These are phyloP conservation scores for Hypomyces perniciosus DNA, from an alignment of 2,329 filamentous ascomycete species.

Conservation along the genomic window DNA sequence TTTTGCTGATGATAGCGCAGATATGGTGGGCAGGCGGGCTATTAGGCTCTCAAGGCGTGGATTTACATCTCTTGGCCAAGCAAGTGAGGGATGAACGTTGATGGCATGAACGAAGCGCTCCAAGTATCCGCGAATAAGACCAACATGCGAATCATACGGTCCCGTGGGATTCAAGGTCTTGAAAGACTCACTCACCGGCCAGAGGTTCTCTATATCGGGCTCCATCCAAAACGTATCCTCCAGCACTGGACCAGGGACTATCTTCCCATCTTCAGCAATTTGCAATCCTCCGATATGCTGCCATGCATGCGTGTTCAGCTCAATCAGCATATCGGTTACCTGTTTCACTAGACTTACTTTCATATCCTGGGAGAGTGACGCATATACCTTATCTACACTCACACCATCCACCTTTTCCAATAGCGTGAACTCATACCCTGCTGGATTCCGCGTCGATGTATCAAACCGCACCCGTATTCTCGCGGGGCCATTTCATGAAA, in stretches of 20 bases:
- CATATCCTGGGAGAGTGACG: conserved; percentile 14
- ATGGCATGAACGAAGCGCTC: conserved; percentile 24
- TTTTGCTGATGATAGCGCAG: conserved; percentile 6
- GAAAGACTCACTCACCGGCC: conserved; percentile 18
- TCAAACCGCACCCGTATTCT: conserved; percentile 25
- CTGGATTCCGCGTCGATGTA: conserved; percentile 24
- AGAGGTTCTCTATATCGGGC: conserved; percentile 25
- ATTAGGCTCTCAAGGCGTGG: conserved; percentile 24
- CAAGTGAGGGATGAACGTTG: conserved; percentile 20
- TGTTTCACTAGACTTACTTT: conserved; percentile 22
- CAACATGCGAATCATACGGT: conserved; percentile 22
- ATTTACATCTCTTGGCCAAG: conserved; percentile 21
- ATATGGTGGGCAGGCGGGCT: conserved; percentile 12
- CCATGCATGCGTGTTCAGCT: conserved; percentile 25
- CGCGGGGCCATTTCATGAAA: conserved; percentile 27
- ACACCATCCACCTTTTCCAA: conserved; percentile 22
- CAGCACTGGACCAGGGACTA: conserved; percentile 22
- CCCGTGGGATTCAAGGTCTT: conserved; percentile 23
- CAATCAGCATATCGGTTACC: conserved; percentile 23
- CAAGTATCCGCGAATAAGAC: conserved; percentile 21
- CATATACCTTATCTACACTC: conserved; percentile 25
- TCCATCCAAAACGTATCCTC: conserved; percentile 33
- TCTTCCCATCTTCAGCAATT: conserved; percentile 8
- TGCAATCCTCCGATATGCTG: conserved; percentile 23
- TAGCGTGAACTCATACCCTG: conserved; percentile 29